Evolutionary conservation across 352 stramenopile genomes (phyloP).

Genomic region (Pythium sp.): DNA sequence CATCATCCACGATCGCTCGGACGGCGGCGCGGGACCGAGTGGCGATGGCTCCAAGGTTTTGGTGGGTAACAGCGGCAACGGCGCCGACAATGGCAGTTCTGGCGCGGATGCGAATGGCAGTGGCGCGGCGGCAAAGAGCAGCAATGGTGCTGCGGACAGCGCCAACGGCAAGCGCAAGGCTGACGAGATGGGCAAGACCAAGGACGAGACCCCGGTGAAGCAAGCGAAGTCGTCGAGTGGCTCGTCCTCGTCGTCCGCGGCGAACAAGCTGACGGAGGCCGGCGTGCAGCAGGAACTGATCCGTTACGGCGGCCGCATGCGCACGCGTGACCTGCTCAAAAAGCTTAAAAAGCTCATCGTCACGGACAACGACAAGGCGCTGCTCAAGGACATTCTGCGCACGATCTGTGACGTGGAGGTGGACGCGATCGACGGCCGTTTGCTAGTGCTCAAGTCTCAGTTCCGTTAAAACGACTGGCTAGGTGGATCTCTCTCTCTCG

Average conservation of each 20-base stretch:
- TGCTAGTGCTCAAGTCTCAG: constrained; percentile 85
- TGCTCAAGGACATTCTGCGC: constrained; percentile 85
- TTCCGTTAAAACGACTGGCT: constrained; percentile 52
- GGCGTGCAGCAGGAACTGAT: constrained; percentile 83
- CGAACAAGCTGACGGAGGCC: constrained; percentile 72
- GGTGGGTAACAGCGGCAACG: background rate
- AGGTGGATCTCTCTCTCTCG: background rate
- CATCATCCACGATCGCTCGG: constrained; percentile 68
- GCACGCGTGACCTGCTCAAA: constrained; percentile 69
- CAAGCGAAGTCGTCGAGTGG: constrained; percentile 23
- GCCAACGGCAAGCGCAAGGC: constrained; percentile 49
- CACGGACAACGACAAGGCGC: constrained; percentile 74
- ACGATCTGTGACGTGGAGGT: constrained; percentile 87
- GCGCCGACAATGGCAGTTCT: constrained; percentile 19
- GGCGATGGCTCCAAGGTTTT: constrained; percentile 27
- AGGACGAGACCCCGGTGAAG: constrained; percentile 53
- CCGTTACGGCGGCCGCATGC: constrained; percentile 79
- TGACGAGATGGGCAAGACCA: constrained; percentile 30
- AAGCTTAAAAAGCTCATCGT: constrained; percentile 82
- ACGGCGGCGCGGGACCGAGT: constrained; percentile 14
- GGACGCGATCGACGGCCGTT: constrained; percentile 76
- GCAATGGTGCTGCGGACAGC: constrained; percentile 24
- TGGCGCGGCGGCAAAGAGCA: constrained; percentile 9
- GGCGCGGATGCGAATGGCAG: constrained; percentile 13
- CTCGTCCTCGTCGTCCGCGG: constrained; percentile 26